These are phyloP conservation scores for Phytomonas sp. DNA, from an alignment of 208 protist species.

Conservation along the genomic window DNA sequence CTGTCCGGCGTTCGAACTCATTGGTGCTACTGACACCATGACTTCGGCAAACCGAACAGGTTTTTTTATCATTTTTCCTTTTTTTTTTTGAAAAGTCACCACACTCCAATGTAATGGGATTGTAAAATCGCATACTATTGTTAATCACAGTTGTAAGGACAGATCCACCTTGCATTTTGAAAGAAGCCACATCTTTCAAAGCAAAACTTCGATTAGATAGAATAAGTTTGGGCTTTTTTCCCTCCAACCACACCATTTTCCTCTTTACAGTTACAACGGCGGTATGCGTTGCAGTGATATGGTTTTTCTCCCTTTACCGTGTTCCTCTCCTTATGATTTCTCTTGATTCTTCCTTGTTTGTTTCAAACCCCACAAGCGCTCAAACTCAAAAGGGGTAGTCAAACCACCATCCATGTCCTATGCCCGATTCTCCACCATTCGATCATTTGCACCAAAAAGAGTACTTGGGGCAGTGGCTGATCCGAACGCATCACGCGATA, in stretches of 20 bases:
- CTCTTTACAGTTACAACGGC: neutral
- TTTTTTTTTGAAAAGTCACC: neutral
- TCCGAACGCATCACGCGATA: neutral
- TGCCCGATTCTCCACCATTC: neutral
- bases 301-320: neutral
- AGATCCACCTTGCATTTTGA: neutral
- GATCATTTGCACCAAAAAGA: neutral
- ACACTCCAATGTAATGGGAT: neutral
- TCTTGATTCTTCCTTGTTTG: neutral
- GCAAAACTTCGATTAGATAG: neutral
- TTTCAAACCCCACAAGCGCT: neutral
- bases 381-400: neutral
- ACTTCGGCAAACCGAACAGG: neutral
- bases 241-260: neutral
- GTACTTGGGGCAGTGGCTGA: neutral
- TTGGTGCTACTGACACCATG: neutral
- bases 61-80: too few species aligned
- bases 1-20: neutral
- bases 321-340: neutral
- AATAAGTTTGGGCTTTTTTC: neutral
- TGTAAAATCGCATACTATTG: neutral
- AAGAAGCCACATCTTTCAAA: neutral
- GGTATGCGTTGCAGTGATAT: neutral
- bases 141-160: neutral
- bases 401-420: neutral